A percentile compares a stretch with the other conserved stretches of the same genome.
phyloP scores from a whole-genome alignment of 2,329 filamentous ascomycete species.

The Microdochium trichocladiopsis region DNA sequence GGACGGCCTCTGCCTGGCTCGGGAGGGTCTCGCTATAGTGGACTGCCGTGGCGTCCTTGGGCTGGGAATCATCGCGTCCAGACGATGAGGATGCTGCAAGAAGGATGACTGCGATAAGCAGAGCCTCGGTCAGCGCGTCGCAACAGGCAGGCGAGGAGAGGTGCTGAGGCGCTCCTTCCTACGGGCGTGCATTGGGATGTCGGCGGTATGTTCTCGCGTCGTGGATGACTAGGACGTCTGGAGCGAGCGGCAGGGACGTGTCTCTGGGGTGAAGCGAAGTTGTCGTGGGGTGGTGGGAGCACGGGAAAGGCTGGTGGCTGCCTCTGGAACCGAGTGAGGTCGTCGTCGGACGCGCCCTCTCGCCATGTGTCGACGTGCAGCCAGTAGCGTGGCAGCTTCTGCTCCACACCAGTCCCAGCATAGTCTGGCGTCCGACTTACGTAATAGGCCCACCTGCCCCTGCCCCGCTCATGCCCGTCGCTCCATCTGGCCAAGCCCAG shows the following conservation, averaged over 20 bases:
- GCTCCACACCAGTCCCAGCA: neutral
- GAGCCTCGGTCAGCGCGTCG: conserved; percentile 1
- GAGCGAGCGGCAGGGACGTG: neutral
- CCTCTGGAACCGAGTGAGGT: neutral
- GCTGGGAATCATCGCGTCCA: neutral
- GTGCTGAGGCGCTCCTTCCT: neutral
- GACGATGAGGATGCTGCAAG: neutral
- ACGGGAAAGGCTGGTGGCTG: neutral
- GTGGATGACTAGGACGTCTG: neutral
- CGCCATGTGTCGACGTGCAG: neutral
- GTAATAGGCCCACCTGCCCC: neutral
- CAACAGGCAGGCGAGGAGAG: neutral
- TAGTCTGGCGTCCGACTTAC: neutral
- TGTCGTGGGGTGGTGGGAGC: neutral
- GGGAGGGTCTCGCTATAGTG: neutral
- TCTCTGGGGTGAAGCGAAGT: neutral
- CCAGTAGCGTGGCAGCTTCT: neutral
- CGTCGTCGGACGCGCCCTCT: neutral
- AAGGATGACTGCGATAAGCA: neutral
- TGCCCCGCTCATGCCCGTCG: neutral
- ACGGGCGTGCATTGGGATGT: neutral
- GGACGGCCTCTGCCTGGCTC: neutral
- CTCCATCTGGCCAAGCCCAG: neutral
- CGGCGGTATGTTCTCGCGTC: neutral
- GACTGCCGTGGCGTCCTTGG: conserved; percentile 1